Base-by-base conservation (phyloP, 2,329 filamentous ascomycete species). In the Verticillium tricorpus region DNA sequence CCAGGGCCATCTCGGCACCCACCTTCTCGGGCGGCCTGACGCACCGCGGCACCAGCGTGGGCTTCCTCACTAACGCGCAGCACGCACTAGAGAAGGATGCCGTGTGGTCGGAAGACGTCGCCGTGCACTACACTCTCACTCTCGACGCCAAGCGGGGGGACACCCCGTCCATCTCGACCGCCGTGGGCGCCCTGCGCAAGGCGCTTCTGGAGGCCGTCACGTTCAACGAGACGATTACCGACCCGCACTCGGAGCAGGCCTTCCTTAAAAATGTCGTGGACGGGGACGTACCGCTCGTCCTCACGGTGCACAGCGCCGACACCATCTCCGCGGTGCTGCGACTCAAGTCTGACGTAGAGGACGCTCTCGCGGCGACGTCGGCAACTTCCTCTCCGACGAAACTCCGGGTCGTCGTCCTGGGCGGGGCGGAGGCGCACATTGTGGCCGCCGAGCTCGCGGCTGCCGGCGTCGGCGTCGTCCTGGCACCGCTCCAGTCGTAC, bases 261-360 rank as follows among this genome's bases (percentile, higher is more conserved):
- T 87, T 80, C 67, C 77, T 87, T 22, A 78, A 75, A 63, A 78
- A 78, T 66, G 86, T 89, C 0, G 74, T 89, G 2, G 69, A 75
- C 2, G 86, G 84, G 25, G 73, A 80, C 2, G 68, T 83, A 2
- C 79, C 86, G 0, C 77, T 90, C 1, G 84, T 82, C 4, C 69
- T 90, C 12, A 85, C 81, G 0, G 82, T 82, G 12, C 83, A 89
- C 68, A 87, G 82, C 63, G 87, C 87, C 7, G 87, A 90, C 67
- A 79, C 80, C 22, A 89, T 89, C 63, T 82, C 85, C 2, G 74
- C 85, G 0, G 71, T 86, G 1, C 76, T 90, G n/a, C 76, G 77
- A 28, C 74, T 89, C 64, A 90, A 90, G 73, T 68, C 72, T 4
- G 77, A 81, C 2, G 76, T 89, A 9, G 86, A 89, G 58, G 65